These are phyloP conservation scores for Ogataea pilisensis DNA, from an alignment of 805 yeast genomes.

Conservation along the genomic window DNA sequence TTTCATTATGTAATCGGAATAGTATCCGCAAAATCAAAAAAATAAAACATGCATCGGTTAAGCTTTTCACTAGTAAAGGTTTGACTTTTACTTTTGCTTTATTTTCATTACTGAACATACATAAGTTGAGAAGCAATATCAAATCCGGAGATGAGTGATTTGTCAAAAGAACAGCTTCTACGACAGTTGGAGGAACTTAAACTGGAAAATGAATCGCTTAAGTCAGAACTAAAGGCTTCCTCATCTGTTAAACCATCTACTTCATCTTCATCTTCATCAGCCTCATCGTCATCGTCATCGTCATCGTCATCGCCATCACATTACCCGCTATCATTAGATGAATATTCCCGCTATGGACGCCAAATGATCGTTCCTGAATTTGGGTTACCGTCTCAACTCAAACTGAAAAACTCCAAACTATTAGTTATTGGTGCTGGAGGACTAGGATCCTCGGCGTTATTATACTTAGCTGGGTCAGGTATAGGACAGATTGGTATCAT, in stretches of 20 bases:
- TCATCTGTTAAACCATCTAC: neutral
- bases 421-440: conserved; percentile 97
- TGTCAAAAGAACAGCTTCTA: conserved; percentile 15
- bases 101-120: no score
- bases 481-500: conserved; percentile 80
- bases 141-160: conserved; percentile 36
- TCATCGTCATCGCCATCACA: neutral
- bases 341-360: conserved; percentile 82
- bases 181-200: conserved; percentile 22
- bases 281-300: neutral
- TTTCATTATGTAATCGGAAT: no score
- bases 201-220: conserved; percentile 7
- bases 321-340: conserved; percentile 45
- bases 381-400: conserved; percentile 55
- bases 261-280: neutral
- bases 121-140: no score
- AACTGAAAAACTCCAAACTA: conserved; percentile 53
- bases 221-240: neutral
- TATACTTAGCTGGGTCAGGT: conserved; percentile 86
- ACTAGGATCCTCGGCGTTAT: conserved; percentile 85
- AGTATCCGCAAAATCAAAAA: no score
- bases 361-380: conserved; percentile 90
- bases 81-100: no score
- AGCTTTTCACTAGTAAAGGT: no score
- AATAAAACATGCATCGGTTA: no score